Evolutionary conservation across 1,284 basidiomycete genomes (phyloP).

Genomic region (Trichosporon asahii): DNA sequence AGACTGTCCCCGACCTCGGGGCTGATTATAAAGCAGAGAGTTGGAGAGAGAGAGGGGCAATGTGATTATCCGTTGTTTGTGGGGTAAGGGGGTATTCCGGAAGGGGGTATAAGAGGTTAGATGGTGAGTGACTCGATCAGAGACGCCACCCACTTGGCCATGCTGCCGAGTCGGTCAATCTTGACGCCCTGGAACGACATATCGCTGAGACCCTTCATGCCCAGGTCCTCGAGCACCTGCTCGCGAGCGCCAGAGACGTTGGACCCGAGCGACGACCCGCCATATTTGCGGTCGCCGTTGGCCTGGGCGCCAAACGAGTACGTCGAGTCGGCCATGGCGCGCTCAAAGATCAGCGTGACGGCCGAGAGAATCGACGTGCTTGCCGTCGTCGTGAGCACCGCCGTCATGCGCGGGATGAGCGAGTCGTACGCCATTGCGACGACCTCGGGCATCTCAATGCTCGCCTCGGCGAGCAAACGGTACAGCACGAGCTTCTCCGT

Average conservation of each 20-base stretch:
- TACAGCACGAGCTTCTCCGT: slow-evolving; percentile 77
- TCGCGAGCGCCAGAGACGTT: slow-evolving; percentile 27
- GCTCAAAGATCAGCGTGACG: slow-evolving; percentile 66
- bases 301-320: slow-evolving; percentile 37
- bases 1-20: no score
- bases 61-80: not conserved
- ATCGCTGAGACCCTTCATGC: slow-evolving; percentile 46
- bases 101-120: slow-evolving; percentile 14
- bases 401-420: slow-evolving; percentile 71
- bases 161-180: slow-evolving; percentile 33
- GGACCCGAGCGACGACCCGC: not conserved
- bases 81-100: not conserved
- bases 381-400: slow-evolving; percentile 69
- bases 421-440: slow-evolving; percentile 75
- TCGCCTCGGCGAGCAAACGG: slow-evolving; percentile 70
- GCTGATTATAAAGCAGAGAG: not conserved
- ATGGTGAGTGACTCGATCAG: slow-evolving; percentile 41
- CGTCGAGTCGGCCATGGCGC: slow-evolving; percentile 38
- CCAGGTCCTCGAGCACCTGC: slow-evolving; percentile 44
- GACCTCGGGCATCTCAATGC: slow-evolving; percentile 66
- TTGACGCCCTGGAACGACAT: slow-evolving; percentile 40
- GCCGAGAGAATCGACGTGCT: slow-evolving; percentile 68
- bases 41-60: not conserved
- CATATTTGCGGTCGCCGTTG: slow-evolving; percentile 15
- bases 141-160: slow-evolving; percentile 44